Percentiles rank a stretch among this genome's conserved stretches.
These are phyloP conservation scores for Dunaliella primolecta DNA, from an alignment of 139 green algal species.

Conservation along the genomic window DNA sequence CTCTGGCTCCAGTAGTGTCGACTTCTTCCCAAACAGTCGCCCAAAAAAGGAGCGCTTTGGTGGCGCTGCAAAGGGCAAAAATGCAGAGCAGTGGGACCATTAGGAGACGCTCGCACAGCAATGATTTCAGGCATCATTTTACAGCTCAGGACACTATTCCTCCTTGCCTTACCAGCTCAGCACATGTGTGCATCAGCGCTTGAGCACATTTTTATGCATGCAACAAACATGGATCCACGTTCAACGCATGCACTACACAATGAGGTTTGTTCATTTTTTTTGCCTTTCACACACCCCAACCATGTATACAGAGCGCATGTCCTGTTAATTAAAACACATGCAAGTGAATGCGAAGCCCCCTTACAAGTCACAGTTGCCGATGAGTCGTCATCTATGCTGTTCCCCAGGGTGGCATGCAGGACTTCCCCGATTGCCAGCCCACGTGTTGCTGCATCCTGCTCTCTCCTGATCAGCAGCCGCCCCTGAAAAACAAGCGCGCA, in stretches of 20 bases:
- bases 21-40: constrained; percentile 8
- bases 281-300: no score
- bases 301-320: no score
- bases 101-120: no score
- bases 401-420: constrained; percentile 18
- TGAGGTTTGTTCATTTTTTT: no score
- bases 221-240: no score
- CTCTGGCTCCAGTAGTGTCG: neutral
- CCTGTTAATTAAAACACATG: no score
- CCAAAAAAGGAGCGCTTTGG: neutral
- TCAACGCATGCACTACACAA: no score
- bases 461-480: constrained; percentile 28
- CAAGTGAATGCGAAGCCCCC: neutral
- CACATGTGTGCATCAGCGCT: no score
- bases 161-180: no score
- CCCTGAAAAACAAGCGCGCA: constrained; percentile 9
- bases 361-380: neutral
- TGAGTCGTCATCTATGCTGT: neutral
- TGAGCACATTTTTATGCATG: no score
- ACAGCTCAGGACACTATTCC: no score
- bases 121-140: no score
- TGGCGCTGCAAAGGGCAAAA: neutral
- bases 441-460: constrained; percentile 31
- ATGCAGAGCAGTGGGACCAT: neutral
- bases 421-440: constrained; percentile 37